Percentiles rank a stretch among this genome's conserved stretches.
Evolutionary conservation across 345 rosid species (phyloP).

Genomic region (Erodium maritimum): DNA sequence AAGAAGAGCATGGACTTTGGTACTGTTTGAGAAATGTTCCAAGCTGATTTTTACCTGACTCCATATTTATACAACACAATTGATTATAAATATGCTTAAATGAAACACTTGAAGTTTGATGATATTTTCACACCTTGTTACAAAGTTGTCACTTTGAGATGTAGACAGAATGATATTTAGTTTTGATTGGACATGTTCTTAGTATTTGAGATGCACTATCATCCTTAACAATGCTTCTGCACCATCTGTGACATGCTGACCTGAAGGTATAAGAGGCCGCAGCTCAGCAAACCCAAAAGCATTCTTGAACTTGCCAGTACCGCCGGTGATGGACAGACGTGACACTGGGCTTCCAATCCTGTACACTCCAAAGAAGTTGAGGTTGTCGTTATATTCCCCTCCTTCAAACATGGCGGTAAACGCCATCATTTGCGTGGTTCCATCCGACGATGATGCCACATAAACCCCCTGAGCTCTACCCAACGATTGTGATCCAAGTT

Average conservation of each 20-base stretch:
- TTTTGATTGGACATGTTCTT: too few relatives aligned
- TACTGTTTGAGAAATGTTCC: too few relatives aligned
- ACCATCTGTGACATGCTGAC: constrained; percentile 59
- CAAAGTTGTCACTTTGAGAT: too few relatives aligned
- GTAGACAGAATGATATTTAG: too few relatives aligned
- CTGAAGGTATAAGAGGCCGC: constrained; percentile 56
- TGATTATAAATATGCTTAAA: too few relatives aligned
- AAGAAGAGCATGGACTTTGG: too few relatives aligned
- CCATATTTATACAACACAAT: too few relatives aligned
- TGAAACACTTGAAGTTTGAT: too few relatives aligned
- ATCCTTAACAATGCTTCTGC: constrained; percentile 62
- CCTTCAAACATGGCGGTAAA: constrained; percentile 89
- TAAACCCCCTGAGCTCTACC: constrained; percentile 94
- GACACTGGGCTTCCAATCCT: constrained; percentile 62
- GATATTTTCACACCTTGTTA: too few relatives aligned
- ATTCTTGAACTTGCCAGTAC: constrained; percentile 75
- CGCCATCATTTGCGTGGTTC: constrained; percentile 87
- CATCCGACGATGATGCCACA: constrained; percentile 75
- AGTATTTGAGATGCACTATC: constrained; percentile 46
- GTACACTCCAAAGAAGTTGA: constrained; percentile 78
- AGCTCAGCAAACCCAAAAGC: constrained; percentile 57
- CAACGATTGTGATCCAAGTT: constrained; percentile 58
- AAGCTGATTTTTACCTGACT: too few relatives aligned
- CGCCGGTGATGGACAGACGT: constrained; percentile 73
- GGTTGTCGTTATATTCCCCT: constrained; percentile 80